These are phyloP conservation scores for Tuber melanosporum DNA, from an alignment of 495 filamentous ascomycete species.

Conservation along the genomic window DNA sequence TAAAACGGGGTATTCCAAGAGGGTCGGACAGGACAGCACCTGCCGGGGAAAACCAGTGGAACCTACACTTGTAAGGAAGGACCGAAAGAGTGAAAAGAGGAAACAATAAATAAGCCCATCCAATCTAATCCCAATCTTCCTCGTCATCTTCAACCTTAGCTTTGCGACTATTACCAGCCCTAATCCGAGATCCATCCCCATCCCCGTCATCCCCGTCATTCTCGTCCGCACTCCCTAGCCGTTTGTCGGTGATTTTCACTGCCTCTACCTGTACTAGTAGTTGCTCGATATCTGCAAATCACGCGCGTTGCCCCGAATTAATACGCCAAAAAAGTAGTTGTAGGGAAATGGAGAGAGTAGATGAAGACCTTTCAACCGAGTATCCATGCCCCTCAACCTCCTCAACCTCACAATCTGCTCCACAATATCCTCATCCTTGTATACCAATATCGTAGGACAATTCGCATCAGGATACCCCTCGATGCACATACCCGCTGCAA, in stretches of 20 bases:
- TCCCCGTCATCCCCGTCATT: constrained; percentile 56
- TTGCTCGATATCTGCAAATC: constrained; percentile 54
- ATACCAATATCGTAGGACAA: constrained; percentile 88
- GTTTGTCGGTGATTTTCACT: constrained; percentile 65
- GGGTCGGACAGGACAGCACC: neutral
- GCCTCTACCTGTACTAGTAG: constrained; percentile 78
- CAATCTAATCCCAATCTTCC: constrained; percentile 68
- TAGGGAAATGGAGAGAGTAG: constrained; percentile 8
- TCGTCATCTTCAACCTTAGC: constrained; percentile 50
- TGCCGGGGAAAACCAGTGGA: neutral
- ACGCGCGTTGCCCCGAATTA: neutral
- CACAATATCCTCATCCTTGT: constrained; percentile 82
- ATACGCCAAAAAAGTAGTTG: neutral
- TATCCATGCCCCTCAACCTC: constrained; percentile 64
- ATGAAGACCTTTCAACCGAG: constrained; percentile 55
- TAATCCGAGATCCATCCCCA: constrained; percentile 44
- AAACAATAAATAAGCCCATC: neutral
- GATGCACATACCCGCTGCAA: constrained; percentile 85
- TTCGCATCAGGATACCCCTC: constrained; percentile 93
- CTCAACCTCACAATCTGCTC: constrained; percentile 80
- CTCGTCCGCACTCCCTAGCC: constrained; percentile 59
- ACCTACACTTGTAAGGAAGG: constrained; percentile 10
- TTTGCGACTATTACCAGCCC: constrained; percentile 32
- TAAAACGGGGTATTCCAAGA: neutral
- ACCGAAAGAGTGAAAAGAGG: neutral